phyloP scores from a whole-genome alignment of 2,329 filamentous ascomycete genomes.

The Neopestalotiopsis rosae region DNA sequence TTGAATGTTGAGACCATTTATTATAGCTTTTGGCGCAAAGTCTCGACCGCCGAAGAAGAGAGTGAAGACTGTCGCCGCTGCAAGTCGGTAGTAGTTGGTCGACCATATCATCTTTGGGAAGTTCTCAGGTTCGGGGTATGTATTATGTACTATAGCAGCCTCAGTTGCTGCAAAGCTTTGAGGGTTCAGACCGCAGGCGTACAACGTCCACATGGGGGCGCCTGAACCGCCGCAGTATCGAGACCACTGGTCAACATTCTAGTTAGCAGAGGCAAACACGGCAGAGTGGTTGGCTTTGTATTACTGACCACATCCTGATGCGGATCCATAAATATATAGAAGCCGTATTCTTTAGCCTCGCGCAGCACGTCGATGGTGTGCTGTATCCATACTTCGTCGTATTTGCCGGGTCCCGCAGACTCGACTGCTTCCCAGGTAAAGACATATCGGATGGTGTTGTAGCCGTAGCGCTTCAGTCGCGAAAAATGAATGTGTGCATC shows the following conservation, averaged over 20 bases:
- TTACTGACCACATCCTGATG: conserved; percentile 90
- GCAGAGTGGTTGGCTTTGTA: background rate
- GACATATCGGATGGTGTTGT: conserved; percentile 94
- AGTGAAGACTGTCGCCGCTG: conserved; percentile 89
- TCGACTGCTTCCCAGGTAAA: conserved; percentile 99
- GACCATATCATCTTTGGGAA: conserved; percentile 99
- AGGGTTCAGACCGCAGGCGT: conserved; percentile 91
- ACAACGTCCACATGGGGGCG: conserved; percentile 96
- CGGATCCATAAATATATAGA: conserved; percentile 98
- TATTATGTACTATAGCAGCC: conserved; percentile 94
- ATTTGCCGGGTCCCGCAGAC: conserved; percentile 84
- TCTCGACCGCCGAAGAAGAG: conserved; percentile 90
- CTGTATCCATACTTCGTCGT: conserved; percentile 92
- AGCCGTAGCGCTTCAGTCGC: conserved; percentile 85
- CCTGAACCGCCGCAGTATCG: conserved; percentile 93
- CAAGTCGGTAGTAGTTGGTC: conserved; percentile 91
- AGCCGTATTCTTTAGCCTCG: conserved; percentile 86
- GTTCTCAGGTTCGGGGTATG: conserved; percentile 79
- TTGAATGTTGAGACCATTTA: conserved; percentile 94
- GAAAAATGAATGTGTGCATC: conserved; percentile 89
- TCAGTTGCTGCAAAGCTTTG: conserved; percentile 84
- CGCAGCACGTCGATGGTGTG: conserved; percentile 87
- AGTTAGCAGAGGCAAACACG: conserved; percentile 31
- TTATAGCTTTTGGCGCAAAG: conserved; percentile 94
- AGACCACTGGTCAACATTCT: conserved; percentile 71